Evolutionary conservation across 371 early-diverging fungal species (phyloP).

Genomic region (Actinomortierella ambigua): DNA sequence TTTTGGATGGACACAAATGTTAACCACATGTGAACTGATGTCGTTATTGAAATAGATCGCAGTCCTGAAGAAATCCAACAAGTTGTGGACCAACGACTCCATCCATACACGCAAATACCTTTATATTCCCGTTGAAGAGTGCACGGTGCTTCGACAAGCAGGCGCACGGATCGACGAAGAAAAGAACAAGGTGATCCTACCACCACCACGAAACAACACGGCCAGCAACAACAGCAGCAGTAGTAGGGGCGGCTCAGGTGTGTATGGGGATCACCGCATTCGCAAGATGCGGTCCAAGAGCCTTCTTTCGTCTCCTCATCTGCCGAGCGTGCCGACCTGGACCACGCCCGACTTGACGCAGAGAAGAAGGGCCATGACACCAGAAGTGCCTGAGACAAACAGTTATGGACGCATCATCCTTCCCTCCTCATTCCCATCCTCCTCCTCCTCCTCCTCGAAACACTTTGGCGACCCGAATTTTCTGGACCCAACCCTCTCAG

Average conservation of each 20-base stretch:
- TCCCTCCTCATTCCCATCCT: too few species aligned
- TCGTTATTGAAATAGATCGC: conserved; percentile 25
- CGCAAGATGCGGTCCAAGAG: conserved; percentile 10
- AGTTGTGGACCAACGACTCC: conserved; percentile 53
- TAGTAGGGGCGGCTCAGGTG: conserved; percentile 9
- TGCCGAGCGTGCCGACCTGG: conserved; percentile 1
- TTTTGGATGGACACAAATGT: too few species aligned
- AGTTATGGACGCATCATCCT: too few species aligned
- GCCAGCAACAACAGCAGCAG: too few species aligned
- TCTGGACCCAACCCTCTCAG: too few species aligned
- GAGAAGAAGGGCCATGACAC: too few species aligned
- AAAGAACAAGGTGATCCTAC: conserved; percentile 28
- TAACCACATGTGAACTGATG: too few species aligned
- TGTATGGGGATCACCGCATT: neutral
- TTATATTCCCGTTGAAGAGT: conserved; percentile 51
- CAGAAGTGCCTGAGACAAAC: too few species aligned
- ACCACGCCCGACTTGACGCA: too few species aligned
- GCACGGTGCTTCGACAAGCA: conserved; percentile 24
- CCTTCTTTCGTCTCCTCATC: conserved; percentile 4
- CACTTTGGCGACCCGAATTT: too few species aligned
- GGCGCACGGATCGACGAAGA: conserved; percentile 30
- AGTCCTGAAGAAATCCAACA: conserved; percentile 47
- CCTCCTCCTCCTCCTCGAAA: too few species aligned
- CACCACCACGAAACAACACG: conserved; percentile 8
- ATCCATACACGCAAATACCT: conserved; percentile 50